Base-by-base conservation (phyloP, 495 filamentous ascomycete species). In the Neurospora tetrasperma region DNA sequence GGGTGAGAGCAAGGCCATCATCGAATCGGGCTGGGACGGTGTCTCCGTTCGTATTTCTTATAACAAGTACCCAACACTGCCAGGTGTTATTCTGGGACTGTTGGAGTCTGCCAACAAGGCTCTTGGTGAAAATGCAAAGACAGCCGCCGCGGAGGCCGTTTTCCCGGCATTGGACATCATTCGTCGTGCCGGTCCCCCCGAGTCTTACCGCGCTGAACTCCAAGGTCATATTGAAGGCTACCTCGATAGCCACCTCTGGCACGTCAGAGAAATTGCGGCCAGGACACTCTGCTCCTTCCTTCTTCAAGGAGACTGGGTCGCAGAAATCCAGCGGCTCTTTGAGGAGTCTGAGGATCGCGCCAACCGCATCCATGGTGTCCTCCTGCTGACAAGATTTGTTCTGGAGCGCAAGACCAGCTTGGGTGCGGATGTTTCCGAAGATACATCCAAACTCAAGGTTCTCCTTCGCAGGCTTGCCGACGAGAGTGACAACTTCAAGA, bases 141-240 rank as follows among this genome's bases (percentile, higher is more conserved):
- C 78, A 8, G 75, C 75, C 14, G 84, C 84, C 2, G 88, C 89
- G 3, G 92, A 97, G 79, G 89, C 89, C 1, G 90, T 96, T 5
- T 97, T 97, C 79, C 94, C 96, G 7, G 94, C 92, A 1, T 79
- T 99, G 11, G 92, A 97, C 73, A 88, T 99, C 46, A 87, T 98
- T 71, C 88, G 89, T 69, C 84, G 90, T 20, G 88, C 88, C 31
- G 84, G 85, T 0, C 86, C 89, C 2, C 88, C 89, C 0, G 82
- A 85, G 23, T 80, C 84, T 10, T 76, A 79, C 41, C 77, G 79
- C 16, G 78, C 80, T 2, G 81, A 82, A 71, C 84, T 93, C 14
- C 78, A 82, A 69, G 75, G 76, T 44, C 80, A 83, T 27, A 85
- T 94, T 40, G 76, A 81, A 11, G 76, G 78, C 44, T 88, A 93